Percentiles rank a stretch among this genome's conserved stretches.
Evolutionary conservation across 345 rosid genomes (phyloP).

Genomic region (Ricinus communis): DNA sequence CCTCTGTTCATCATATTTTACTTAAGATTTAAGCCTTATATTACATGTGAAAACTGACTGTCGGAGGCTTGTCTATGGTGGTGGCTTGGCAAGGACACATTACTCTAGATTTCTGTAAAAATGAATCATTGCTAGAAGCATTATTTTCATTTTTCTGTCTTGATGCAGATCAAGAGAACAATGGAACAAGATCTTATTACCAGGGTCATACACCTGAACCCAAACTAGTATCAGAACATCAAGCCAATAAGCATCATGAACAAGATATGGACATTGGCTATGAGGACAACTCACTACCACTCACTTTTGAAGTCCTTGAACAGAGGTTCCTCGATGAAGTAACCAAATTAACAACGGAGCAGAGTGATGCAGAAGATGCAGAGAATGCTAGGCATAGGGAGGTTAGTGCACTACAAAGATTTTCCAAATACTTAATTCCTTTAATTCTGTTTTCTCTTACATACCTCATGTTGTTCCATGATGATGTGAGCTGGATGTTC

Average conservation of each 20-base stretch:
- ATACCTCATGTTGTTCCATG: background rate
- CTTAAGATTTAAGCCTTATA: too few species aligned
- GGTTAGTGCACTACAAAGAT: slow-evolving; percentile 12
- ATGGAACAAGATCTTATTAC: slow-evolving; percentile 17
- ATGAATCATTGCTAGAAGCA: background rate
- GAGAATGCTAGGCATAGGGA: slow-evolving; percentile 26
- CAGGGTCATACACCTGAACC: slow-evolving; percentile 9
- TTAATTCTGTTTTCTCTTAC: background rate
- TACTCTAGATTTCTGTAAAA: background rate
- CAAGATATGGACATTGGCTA: slow-evolving; percentile 30
- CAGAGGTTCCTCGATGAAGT: slow-evolving; percentile 25
- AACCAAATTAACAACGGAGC: slow-evolving; percentile 20
- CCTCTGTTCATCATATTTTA: too few species aligned
- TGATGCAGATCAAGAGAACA: slow-evolving; percentile 12
- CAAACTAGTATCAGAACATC: slow-evolving; percentile 11
- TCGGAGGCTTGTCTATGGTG: background rate
- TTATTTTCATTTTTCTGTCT: background rate
- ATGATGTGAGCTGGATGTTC: background rate
- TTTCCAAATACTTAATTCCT: background rate
- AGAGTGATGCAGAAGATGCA: slow-evolving; percentile 25
- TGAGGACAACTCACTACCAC: slow-evolving; percentile 16
- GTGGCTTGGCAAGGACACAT: background rate
- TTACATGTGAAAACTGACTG: background rate
- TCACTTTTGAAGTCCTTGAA: slow-evolving; percentile 28
- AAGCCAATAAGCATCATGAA: slow-evolving; percentile 11